Percentiles rank a stretch among this genome's conserved stretches.
Evolutionary conservation across 140 eudicot species (phyloP).

Genomic region (Anethum foeniculum): DNA sequence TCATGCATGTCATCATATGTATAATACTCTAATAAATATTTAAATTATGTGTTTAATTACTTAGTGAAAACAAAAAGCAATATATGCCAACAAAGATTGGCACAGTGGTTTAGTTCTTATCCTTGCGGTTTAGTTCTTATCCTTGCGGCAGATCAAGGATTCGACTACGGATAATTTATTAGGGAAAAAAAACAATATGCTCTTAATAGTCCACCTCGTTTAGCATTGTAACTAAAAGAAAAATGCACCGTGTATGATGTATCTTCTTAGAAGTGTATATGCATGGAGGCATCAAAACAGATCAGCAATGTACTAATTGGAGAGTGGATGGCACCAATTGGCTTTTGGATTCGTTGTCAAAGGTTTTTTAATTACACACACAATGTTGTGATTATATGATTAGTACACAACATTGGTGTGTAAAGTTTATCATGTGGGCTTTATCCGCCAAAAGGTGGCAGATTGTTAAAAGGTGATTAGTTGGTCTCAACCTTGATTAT

Average conservation of each 20-base stretch:
- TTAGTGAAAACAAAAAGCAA: no score
- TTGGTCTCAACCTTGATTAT: neutral
- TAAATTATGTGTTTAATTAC: no score
- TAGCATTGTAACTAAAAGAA: neutral
- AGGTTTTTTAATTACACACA: neutral
- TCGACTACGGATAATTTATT: no score
- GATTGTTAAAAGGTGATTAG: neutral
- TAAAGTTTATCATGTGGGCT: neutral
- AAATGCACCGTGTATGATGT: neutral
- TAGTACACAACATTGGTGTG: neutral
- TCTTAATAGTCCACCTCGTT: no score
- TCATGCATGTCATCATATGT: no score
- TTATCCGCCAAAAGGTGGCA: neutral
- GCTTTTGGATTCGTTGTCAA: neutral
- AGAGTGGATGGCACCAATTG: conserved; percentile 2
- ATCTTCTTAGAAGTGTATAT: neutral
- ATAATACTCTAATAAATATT: no score
- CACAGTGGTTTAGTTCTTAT: no score
- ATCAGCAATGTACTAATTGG: neutral
- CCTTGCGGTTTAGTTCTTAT: no score
- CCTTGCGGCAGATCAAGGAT: no score
- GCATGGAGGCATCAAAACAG: neutral
- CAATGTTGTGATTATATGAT: neutral
- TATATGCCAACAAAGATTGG: no score
- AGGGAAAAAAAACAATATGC: no score